Evolutionary conservation across 2,329 filamentous ascomycete genomes (phyloP).

Genomic region (Fusarium nygamai): DNA sequence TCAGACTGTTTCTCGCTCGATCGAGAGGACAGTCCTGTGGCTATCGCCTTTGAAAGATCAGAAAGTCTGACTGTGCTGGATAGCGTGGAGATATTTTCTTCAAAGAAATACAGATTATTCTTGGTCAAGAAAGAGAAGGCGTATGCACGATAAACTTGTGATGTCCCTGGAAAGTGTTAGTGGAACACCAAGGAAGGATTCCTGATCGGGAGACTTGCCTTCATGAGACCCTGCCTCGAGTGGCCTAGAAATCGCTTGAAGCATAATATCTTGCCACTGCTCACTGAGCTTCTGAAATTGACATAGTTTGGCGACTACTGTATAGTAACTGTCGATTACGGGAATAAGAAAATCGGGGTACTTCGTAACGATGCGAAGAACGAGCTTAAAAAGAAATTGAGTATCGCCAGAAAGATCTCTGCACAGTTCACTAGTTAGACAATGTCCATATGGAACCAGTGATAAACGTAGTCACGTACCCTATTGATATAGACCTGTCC

Average conservation of each 20-base stretch:
- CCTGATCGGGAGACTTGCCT: constrained; percentile 23
- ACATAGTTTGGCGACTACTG: constrained; percentile 51
- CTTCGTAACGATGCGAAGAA: constrained; percentile 44
- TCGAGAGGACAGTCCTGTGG: constrained; percentile 46
- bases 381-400: constrained; percentile 49
- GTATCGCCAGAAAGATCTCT: constrained; percentile 38
- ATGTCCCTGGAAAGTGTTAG: constrained; percentile 18
- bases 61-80: constrained; percentile 52
- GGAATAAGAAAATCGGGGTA: constrained; percentile 37
- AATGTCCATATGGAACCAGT: background rate
- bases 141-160: constrained; percentile 36
- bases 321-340: constrained; percentile 52
- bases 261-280: constrained; percentile 38
- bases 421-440: constrained; percentile 20
- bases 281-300: constrained; percentile 34
- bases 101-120: constrained; percentile 52
- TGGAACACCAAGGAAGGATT: no score
- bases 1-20: constrained; percentile 43
- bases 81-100: constrained; percentile 51
- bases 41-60: constrained; percentile 55
- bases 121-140: constrained; percentile 40
- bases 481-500: constrained; percentile 30
- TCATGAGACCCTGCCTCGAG: constrained; percentile 32
- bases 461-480: constrained; percentile 34
- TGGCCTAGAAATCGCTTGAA: constrained; percentile 45